Base-by-base conservation (phyloP, 768 basidiomycete species). In the Hypholoma sublateritium region DNA sequence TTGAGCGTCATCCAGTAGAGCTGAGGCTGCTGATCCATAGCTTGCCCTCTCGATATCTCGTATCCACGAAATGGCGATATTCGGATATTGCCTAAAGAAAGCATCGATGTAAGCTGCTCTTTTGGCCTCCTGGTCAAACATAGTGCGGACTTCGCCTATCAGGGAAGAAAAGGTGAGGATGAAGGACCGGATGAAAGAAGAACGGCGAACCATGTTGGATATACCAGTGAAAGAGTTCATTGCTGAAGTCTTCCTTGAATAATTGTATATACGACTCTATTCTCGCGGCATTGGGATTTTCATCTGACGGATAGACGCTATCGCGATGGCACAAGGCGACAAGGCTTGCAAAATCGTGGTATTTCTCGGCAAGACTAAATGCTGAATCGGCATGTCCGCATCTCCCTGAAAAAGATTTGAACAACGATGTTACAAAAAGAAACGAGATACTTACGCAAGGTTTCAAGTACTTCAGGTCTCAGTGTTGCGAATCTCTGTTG, bases 141-240 rank as follows among this genome's bases (percentile, higher is more conserved):
- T 80, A 5, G 87, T 82, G 12, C 93, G 84, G 21, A 92, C 72
- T 72, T 93, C 93, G 16, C 91, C 92, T 93, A 48, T 2, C 59
- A 42, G 16, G 28, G 39, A 13, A 53, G 17, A 24, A 25, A 53
- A 39, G 34, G 36, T 34, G 17, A 19, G 19, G n/a, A 21, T 32
- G 36, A 4, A 12, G 4, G 12, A 21, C 21, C n/a, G 16, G 19
- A 42, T 4, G 12, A 21, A 24, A 22, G 16, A 12, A 12, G 21
- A 32, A 37, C 13, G 17, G 11, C 81, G 43, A 55, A 90, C 93
- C 91, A 61, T 95, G 87, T 62, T 93, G 90, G 49, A 96, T 89
- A 69, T 93, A 96, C 91, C 91, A 97, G 65, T 85, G 83, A 66
- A 91, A 95, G n/a, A 97, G 78, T 65, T 93, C 88, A n/a, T 80